Conservation (phyloP, 2,329 filamentous ascomycete genomes). For the Colletotrichum liriopes region DNA sequence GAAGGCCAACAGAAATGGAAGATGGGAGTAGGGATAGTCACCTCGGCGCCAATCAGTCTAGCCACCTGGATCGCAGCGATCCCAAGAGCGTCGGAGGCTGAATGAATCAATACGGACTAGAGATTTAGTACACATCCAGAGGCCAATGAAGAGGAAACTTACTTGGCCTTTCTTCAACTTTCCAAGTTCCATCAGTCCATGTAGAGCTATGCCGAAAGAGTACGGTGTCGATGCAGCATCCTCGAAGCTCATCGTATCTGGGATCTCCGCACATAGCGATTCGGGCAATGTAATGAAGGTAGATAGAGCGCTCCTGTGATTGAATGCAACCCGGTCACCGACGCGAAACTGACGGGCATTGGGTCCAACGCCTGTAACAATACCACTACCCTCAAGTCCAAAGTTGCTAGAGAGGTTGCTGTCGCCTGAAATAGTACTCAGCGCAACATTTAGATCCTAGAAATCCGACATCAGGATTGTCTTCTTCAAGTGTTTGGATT, state of each 20-base stretch:
- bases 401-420: constrained; percentile 37
- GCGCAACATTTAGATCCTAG: constrained; percentile 34
- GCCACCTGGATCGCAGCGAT: constrained; percentile 23
- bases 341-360: constrained; percentile 17
- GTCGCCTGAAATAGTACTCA: constrained; percentile 14
- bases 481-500: neutral
- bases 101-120: constrained; percentile 46
- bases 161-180: constrained; percentile 45
- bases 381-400: constrained; percentile 42
- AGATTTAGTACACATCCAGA: neutral
- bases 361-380: constrained; percentile 17
- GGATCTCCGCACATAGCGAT: constrained; percentile 46
- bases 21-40: neutral
- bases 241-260: constrained; percentile 48
- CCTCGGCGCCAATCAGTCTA: constrained; percentile 20
- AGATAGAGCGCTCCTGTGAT: neutral
- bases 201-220: constrained; percentile 50
- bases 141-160: neutral
- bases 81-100: constrained; percentile 3
- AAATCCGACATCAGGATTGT: neutral
- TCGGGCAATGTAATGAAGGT: constrained; percentile 8
- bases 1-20: neutral
- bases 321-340: constrained; percentile 54
- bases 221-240: constrained; percentile 51
- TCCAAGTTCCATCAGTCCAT: constrained; percentile 45